Conservation (phyloP, 2,329 filamentous ascomycete genomes). For the Pseudopithomyces chartarum region DNA sequence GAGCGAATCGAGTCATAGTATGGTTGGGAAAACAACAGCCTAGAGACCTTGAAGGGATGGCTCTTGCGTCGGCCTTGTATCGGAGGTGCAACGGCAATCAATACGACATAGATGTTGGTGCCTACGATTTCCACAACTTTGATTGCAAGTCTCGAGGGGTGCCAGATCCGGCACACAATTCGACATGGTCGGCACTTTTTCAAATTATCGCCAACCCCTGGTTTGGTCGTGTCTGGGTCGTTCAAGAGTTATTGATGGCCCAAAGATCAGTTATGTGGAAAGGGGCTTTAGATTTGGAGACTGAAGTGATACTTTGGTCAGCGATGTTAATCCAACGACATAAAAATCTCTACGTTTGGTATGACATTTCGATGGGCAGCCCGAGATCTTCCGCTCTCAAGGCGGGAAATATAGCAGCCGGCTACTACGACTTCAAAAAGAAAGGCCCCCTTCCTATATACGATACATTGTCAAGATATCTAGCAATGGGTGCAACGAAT, state of each 20-base stretch:
- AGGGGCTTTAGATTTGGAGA: constrained; percentile 6
- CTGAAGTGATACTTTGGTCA: constrained; percentile 8
- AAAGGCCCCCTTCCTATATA: constrained; percentile 12
- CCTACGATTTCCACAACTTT: background rate
- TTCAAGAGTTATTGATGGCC: constrained; percentile 12
- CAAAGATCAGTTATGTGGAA: constrained; percentile 10
- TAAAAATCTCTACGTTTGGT: constrained; percentile 10
- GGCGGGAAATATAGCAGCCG: constrained; percentile 5
- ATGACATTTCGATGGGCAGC: constrained; percentile 1
- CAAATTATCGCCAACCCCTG: constrained; percentile 10
- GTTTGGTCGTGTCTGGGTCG: constrained; percentile 13
- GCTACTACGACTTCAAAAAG: constrained; percentile 9
- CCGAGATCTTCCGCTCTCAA: constrained; percentile 7
- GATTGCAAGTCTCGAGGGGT: constrained; percentile 1
- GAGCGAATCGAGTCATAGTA: constrained; percentile 12
- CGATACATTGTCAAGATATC: constrained; percentile 2
- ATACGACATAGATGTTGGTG: constrained; percentile 1
- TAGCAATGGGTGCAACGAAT: constrained; percentile 16
- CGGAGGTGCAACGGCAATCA: background rate
- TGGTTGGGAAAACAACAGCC: constrained; percentile 13
- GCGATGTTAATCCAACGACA: constrained; percentile 10
- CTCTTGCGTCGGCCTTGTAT: background rate
- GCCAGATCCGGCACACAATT: background rate
- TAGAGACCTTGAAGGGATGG: background rate
- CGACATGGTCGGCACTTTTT: constrained; percentile 5